Percentiles rank a stretch among this genome's conserved stretches.
These are phyloP conservation scores for Trypanosoma melophagium DNA, from an alignment of 208 protist genomes.

Conservation along the genomic window DNA sequence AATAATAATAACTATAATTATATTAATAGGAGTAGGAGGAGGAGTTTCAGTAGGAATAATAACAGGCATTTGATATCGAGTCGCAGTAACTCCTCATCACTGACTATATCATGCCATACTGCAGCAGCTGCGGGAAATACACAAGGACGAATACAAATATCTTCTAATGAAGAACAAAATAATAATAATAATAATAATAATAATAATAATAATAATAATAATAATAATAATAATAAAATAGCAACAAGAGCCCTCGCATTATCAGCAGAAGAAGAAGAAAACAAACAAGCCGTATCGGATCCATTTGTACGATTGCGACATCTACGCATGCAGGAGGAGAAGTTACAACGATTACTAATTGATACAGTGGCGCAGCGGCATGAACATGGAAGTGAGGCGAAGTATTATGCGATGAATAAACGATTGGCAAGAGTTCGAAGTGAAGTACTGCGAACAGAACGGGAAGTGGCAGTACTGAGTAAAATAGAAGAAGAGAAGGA, in stretches of 20 bases:
- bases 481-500: slow-evolving; percentile 22
- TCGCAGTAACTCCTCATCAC: too few species aligned
- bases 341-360: neutral
- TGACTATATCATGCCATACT: too few species aligned
- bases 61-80: too few species aligned
- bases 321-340: slow-evolving; percentile 14
- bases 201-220: too few species aligned
- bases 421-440: slow-evolving; percentile 20
- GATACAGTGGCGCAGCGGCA: slow-evolving; percentile 1
- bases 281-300: neutral
- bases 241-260: too few species aligned
- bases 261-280: too few species aligned
- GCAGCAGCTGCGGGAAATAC: too few species aligned
- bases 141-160: neutral
- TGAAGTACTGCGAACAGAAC: slow-evolving; percentile 17
- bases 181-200: slow-evolving; percentile 8
- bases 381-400: slow-evolving; percentile 28
- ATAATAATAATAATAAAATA: too few species aligned
- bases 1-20: neutral
- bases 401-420: slow-evolving; percentile 28
- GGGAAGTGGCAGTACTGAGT: slow-evolving; percentile 21
- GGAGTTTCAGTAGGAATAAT: neutral
- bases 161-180: neutral
- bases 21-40: too few species aligned
- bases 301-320: slow-evolving; percentile 10